These are phyloP conservation scores for Kodamaea alishanica DNA, from an alignment of 1,139 yeast species.

Conservation along the genomic window DNA sequence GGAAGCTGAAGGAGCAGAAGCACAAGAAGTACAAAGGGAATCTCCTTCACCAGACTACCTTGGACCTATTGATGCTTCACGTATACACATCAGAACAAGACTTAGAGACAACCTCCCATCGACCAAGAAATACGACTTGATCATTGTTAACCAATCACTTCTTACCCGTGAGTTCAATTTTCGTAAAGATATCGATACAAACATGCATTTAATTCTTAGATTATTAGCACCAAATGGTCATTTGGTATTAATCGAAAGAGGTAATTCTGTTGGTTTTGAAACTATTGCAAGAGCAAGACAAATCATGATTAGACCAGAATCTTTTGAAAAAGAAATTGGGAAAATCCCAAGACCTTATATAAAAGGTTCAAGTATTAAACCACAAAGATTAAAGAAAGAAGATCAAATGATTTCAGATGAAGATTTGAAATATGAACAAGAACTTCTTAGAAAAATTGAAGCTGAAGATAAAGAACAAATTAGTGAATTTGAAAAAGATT, in stretches of 20 bases:
- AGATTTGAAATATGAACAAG: conserved; percentile 31
- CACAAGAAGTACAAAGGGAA: conserved; percentile 13
- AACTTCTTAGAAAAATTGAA: conserved; percentile 22
- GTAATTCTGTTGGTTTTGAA: conserved; percentile 88
- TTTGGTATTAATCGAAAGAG: conserved; percentile 77
- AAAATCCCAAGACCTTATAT: conserved; percentile 73
- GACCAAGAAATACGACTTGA: conserved; percentile 63
- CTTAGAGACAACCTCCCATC: conserved; percentile 49
- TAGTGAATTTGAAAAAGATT: conserved; percentile 31
- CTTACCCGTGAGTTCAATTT: conserved; percentile 57
- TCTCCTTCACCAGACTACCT: conserved; percentile 26
- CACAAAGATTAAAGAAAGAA: conserved; percentile 35
- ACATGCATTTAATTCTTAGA: conserved; percentile 55
- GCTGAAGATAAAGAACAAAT: conserved; percentile 15
- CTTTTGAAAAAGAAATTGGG: conserved; percentile 49
- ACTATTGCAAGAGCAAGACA: conserved; percentile 88
- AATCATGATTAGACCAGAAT: conserved; percentile 79
- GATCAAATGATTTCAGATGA: conserved; percentile 37
- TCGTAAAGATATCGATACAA: conserved; percentile 71
- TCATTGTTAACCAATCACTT: conserved; percentile 81
- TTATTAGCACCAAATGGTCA: conserved; percentile 75
- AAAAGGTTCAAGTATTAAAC: conserved; percentile 46
- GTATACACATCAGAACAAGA: conserved; percentile 50
- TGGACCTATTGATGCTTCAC: conserved; percentile 60
- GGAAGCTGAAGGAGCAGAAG: conserved; percentile 13